Base-by-base conservation (phyloP, 176 grass and related monocot species). In the Triticum turgidum region DNA sequence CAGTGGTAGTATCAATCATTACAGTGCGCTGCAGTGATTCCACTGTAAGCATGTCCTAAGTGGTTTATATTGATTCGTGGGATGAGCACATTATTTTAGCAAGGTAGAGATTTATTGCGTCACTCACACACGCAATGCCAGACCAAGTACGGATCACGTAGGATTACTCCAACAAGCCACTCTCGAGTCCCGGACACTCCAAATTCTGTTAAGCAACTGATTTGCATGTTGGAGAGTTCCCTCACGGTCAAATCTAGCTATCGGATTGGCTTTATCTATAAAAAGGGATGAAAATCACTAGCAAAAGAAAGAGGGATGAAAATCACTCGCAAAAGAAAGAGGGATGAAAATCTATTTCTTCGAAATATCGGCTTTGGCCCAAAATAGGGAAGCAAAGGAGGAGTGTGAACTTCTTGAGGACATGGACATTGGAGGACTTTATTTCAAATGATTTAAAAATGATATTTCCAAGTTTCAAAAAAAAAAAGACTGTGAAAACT, bases 1-100 rank as follows among this genome's bases (percentile, higher is more conserved):
- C 20, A 30, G 29, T 13, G 58, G 67, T 18, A 69, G 45, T 33
- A 63, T 20, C 74, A 76, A 91, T 88, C 77, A 88, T 86, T 70
- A 72, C 79, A 82, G 38, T 35, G 61, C 9, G 37, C 62, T 59
- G 13, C 9, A n/a, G 62, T 86, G 65, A 45, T 41, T 24, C 6
- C 68, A 33, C 34, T 47, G 69, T 42, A 73, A 25, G 29, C 41
- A 68, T 30, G 51, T 72, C 17, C 2, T 69, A 41, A 72, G 20
- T 72, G 39, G 20, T 45, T 41, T 59, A 21, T 21, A 59, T 59
- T 59, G 18, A 34, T 34, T 1, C 32, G 7, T 4, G 37, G 38
- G 27, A 77, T 56, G 22, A 76, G 21, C 20, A 59, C 20, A 20
- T 59, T 59, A 0, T 9, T 9, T 58, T 58, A 58, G 7, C 18